Percentiles rank a stretch among this genome's conserved stretches.
These are phyloP conservation scores for Clonostachys solani DNA, from an alignment of 2,329 filamentous ascomycete species.

Conservation along the genomic window DNA sequence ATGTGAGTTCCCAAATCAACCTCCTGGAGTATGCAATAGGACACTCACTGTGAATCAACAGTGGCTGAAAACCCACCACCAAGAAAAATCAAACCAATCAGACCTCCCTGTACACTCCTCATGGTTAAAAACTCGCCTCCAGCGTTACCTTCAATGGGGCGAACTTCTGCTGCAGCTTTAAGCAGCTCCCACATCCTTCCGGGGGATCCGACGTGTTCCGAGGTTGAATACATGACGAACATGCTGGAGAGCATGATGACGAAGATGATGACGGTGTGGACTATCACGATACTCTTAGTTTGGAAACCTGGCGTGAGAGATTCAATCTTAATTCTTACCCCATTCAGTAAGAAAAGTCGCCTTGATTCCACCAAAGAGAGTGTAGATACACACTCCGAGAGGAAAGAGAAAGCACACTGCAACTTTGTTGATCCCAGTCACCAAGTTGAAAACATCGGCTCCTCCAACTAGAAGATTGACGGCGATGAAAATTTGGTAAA, in stretches of 20 bases:
- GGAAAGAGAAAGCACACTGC: conserved; percentile 84
- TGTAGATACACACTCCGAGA: conserved; percentile 77
- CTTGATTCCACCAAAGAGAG: conserved; percentile 75
- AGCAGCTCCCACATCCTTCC: conserved; percentile 71
- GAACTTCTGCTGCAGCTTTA: conserved; percentile 56
- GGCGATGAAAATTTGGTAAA: conserved; percentile 84
- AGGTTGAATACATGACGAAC: conserved; percentile 73
- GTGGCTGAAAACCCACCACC: no score
- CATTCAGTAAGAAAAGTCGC: conserved; percentile 84
- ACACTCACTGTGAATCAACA: no score
- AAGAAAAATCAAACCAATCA: no score
- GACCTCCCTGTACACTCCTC: background rate
- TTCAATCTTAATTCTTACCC: conserved; percentile 1
- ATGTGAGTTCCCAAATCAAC: no score
- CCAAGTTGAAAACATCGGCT: conserved; percentile 45
- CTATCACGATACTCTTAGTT: conserved; percentile 10
- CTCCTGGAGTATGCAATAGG: no score
- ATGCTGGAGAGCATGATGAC: conserved; percentile 84
- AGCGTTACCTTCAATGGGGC: conserved; percentile 74
- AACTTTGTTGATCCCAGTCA: conserved; percentile 50
- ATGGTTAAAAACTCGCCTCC: conserved; percentile 67
- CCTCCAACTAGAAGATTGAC: conserved; percentile 87
- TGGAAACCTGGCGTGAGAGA: no score
- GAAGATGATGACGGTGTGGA: conserved; percentile 81
- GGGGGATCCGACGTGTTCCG: conserved; percentile 65